Evolutionary conservation across 2,329 filamentous ascomycete species (phyloP).

Genomic region (Ascochyta clinopodiicola): DNA sequence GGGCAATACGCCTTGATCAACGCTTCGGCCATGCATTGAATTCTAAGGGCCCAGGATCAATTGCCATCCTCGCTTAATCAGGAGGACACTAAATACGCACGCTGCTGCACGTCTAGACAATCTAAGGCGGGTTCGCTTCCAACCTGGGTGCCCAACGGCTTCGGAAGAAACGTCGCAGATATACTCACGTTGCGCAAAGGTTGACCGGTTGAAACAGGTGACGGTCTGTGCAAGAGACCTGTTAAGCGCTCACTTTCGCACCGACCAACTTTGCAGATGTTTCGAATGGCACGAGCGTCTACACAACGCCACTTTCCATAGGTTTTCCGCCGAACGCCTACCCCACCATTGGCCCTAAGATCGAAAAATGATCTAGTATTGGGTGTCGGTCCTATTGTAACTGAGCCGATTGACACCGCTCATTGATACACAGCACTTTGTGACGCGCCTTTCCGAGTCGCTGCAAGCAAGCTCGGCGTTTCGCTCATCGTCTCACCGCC

Average conservation of each 20-base stretch:
- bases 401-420: conserved; percentile 33
- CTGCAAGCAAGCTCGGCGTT: conserved; percentile 16
- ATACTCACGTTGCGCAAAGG: neutral
- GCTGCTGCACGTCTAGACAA: conserved; percentile 33
- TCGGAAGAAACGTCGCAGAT: conserved; percentile 2
- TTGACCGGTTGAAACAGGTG: neutral
- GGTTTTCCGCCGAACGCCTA: conserved; percentile 20
- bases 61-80: conserved; percentile 33
- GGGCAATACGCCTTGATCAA: neutral
- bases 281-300: conserved; percentile 13
- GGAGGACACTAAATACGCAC: conserved; percentile 36
- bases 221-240: neutral
- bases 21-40: conserved; percentile 1
- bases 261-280: conserved; percentile 5
- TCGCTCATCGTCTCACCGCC: conserved; percentile 1
- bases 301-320: conserved; percentile 16
- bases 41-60: conserved; percentile 24
- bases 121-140: conserved; percentile 32
- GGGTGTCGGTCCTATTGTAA: conserved; percentile 32
- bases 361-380: conserved; percentile 22
- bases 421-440: conserved; percentile 19
- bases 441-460: conserved; percentile 17
- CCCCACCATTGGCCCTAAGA: conserved; percentile 23
- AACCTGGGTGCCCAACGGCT: conserved; percentile 26
- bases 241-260: conserved; percentile 16